Conservation (phyloP, 257 asterid genomes). For the Lantana camara region DNA sequence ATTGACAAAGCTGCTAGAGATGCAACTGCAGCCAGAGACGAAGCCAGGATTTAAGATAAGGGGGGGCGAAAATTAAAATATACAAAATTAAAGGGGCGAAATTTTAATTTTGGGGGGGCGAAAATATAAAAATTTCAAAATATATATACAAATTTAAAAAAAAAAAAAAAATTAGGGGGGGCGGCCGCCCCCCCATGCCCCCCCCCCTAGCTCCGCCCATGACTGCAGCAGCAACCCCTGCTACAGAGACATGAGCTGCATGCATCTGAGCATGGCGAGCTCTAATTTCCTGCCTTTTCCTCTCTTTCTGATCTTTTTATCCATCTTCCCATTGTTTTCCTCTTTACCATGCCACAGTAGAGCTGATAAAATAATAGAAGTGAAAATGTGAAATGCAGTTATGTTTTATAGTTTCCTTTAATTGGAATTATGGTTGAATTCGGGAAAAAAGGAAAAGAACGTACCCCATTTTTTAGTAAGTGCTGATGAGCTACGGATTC, state of each 20-base stretch:
- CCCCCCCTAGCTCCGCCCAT: too few relatives aligned
- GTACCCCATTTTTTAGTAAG: slow-evolving; percentile 63
- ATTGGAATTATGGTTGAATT: background rate
- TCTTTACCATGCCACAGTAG: slow-evolving; percentile 56
- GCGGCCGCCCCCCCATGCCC: too few relatives aligned
- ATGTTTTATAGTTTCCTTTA: background rate
- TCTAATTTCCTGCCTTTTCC: slow-evolving; percentile 77
- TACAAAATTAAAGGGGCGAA: too few relatives aligned
- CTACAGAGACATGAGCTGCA: slow-evolving; percentile 80
- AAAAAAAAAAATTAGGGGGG: too few relatives aligned
- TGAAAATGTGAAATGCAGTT: slow-evolving; percentile 9
- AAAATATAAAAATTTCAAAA: too few relatives aligned
- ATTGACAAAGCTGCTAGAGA: slow-evolving; percentile 64
- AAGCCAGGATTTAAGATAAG: too few relatives aligned
- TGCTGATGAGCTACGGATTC: slow-evolving; percentile 61
- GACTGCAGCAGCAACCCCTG: slow-evolving; percentile 91
- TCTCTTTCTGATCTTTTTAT: slow-evolving; percentile 78
- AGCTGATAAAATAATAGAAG: slow-evolving; percentile 35
- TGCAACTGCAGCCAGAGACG: too few relatives aligned
- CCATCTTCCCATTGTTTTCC: slow-evolving; percentile 72
- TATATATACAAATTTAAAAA: too few relatives aligned
- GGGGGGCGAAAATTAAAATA: too few relatives aligned
- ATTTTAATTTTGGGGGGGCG: too few relatives aligned
- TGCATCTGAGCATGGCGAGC: slow-evolving; percentile 83
- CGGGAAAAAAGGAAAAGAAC: background rate